Evolutionary conservation across 1,139 yeast genomes (phyloP), one percentile per base, ranked within the genome.

Genomic region (Blastobotrys apis): DNA sequence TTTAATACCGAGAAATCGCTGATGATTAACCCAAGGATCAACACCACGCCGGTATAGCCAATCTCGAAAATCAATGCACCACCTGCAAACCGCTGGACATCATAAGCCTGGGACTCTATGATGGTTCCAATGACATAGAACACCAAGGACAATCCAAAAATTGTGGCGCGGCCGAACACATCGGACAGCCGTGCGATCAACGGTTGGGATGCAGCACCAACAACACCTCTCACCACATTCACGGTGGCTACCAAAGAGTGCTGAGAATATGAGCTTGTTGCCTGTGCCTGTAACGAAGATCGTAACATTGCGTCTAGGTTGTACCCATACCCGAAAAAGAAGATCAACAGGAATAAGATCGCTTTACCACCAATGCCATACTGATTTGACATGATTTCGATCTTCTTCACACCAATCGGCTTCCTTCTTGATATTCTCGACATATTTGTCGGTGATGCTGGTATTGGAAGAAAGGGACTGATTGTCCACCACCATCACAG

Each of bases 191-290:
- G 72, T 5, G 90, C 90, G 50, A 72, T 80, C 15, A 79, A 70
- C 3, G 85, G 81, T 60, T 81, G 85, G 5, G 84, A 73, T 22
- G 84, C 87, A 33, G 87, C 87, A 45, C 80, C 83, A 39, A 80
- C 74, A 35, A 82, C 83, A 23, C 77, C 71, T 47, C 75, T 72
- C 45, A 81, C 74, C 26, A 80, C 84, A 48, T 75, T 75, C 44
- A 82, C 76, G 4, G 90, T 80, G 3, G 90, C 73, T 42, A 77
- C 64, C 44, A 81, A 66, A 9, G 88, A 78, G 60, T 80, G 87
- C 21, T 67, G 57, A 4, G 71, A 53, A 61, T 78, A 82, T 3
- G 81, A 72, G 32, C 70, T 64, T 22, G 84, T 74, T 4, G 87
- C 88, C 49, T 69, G 68, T 20, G 71, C 54, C 49, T 76, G 79